Conservation (phyloP, 129 eudicot genomes). For the Artemisia tridentata region DNA sequence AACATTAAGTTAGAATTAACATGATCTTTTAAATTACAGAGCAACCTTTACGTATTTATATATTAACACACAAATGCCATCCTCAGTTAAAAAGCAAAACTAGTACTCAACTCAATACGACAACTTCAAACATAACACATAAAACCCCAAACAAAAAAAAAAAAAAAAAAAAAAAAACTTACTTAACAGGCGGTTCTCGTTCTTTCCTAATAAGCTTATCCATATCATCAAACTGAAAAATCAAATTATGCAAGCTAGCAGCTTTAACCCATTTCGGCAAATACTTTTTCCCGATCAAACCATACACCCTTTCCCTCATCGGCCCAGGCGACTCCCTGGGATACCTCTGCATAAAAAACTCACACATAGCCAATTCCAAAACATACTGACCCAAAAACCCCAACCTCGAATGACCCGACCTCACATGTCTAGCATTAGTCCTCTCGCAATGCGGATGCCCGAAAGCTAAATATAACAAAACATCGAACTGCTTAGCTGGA, state of each 20-base stretch:
- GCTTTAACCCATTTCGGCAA: constrained; percentile 93
- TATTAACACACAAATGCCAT: no score
- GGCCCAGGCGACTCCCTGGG: constrained; percentile 99
- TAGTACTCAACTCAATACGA: constrained; percentile 1
- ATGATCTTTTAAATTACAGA: no score
- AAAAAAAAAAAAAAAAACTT: no score
- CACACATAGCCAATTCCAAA: constrained; percentile 80
- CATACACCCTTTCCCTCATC: constrained; percentile 94
- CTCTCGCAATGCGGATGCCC: constrained; percentile 95
- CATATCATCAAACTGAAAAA: constrained; percentile 85
- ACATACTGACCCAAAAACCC: constrained; percentile 85
- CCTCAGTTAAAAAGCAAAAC: no score
- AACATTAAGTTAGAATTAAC: no score
- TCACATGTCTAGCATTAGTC: constrained; percentile 77
- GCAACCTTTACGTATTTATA: no score
- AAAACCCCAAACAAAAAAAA: neutral
- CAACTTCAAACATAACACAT: constrained; percentile 8
- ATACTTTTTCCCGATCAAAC: constrained; percentile 87
- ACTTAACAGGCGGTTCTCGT: constrained; percentile 90
- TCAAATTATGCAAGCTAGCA: constrained; percentile 95
- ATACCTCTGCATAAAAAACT: constrained; percentile 95
- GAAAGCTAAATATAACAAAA: constrained; percentile 86
- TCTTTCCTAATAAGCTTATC: constrained; percentile 77
- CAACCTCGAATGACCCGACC: constrained; percentile 88
- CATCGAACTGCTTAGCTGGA: constrained; percentile 95